Conservation (phyloP, 2,329 filamentous ascomycete genomes). For the Dothideomycetes sp. region DNA sequence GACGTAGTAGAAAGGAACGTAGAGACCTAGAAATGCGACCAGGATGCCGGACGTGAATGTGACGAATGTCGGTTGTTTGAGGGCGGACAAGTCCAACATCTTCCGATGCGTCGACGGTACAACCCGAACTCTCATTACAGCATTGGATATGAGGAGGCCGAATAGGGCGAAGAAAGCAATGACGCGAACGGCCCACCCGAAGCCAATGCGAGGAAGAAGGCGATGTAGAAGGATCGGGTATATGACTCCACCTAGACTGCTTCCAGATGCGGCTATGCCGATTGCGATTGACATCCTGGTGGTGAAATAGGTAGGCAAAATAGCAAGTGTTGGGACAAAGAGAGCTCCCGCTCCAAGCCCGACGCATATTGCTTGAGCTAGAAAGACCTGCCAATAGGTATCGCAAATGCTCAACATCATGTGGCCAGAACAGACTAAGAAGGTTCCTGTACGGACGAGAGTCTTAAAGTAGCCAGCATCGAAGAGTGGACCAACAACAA, state of each 20-base stretch:
- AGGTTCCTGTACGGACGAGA: slow-evolving; percentile 2
- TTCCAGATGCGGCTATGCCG: slow-evolving; percentile 34
- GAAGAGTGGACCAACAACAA: slow-evolving; percentile 6
- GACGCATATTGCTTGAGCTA: slow-evolving; percentile 38
- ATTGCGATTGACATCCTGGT: slow-evolving; percentile 33
- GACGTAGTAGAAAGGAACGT: slow-evolving; percentile 38
- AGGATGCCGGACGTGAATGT: slow-evolving; percentile 30
- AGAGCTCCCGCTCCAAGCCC: slow-evolving; percentile 34
- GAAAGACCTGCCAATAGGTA: slow-evolving; percentile 38
- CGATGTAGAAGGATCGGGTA: slow-evolving; percentile 47
- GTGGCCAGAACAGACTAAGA: slow-evolving; percentile 21
- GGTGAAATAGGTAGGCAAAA: slow-evolving; percentile 38
- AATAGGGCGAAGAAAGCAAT: slow-evolving; percentile 52
- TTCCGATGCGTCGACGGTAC: slow-evolving; percentile 30
- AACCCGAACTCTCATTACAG: slow-evolving; percentile 33
- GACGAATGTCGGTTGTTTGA: too few species aligned
- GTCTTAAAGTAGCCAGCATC: slow-evolving; percentile 4
- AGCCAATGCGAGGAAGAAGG: slow-evolving; percentile 47
- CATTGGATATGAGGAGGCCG: slow-evolving; percentile 31
- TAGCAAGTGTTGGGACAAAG: slow-evolving; percentile 35
- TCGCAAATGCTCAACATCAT: slow-evolving; percentile 36
- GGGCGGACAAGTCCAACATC: slow-evolving; percentile 33
- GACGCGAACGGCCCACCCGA: slow-evolving; percentile 52
- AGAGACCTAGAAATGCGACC: slow-evolving; percentile 37
- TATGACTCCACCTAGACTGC: slow-evolving; percentile 24